Conservation (phyloP, 169 alveolate genomes). For the Neospora caninum region DNA sequence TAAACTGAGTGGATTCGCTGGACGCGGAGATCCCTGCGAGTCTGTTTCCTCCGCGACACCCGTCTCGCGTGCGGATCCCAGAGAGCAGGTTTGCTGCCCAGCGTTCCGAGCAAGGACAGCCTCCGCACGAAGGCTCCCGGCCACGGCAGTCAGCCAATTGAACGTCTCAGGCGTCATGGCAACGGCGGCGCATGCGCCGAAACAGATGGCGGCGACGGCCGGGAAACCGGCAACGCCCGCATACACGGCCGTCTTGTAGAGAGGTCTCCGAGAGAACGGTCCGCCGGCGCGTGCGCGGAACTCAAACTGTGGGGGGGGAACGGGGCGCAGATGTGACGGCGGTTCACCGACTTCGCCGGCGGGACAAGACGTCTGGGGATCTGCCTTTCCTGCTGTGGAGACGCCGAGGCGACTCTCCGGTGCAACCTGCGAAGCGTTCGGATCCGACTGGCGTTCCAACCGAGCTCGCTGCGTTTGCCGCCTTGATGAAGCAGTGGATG, state of each 20-base stretch:
- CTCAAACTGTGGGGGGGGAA: neutral
- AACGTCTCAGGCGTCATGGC: neutral
- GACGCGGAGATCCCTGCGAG: no score
- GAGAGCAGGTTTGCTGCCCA: neutral
- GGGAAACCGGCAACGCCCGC: conserved; percentile 31
- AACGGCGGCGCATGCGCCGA: neutral
- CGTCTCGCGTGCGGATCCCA: no score
- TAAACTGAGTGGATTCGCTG: no score
- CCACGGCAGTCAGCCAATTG: neutral
- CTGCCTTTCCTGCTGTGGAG: no score
- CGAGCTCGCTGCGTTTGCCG: no score
- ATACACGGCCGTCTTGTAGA: neutral
- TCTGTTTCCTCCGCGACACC: no score
- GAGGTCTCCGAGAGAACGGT: neutral
- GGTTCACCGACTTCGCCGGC: neutral
- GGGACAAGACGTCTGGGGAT: neutral
- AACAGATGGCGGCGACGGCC: neutral
- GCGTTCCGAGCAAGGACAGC: neutral
- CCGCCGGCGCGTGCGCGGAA: neutral
- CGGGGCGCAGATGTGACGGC: neutral
- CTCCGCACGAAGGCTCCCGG: neutral
- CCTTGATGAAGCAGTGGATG: no score
- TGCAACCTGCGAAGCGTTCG: no score
- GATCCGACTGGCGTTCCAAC: no score
- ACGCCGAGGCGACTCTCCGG: no score